Base-by-base conservation (phyloP, 202 grass and related monocot genomes). In the Zoysia matrella region DNA sequence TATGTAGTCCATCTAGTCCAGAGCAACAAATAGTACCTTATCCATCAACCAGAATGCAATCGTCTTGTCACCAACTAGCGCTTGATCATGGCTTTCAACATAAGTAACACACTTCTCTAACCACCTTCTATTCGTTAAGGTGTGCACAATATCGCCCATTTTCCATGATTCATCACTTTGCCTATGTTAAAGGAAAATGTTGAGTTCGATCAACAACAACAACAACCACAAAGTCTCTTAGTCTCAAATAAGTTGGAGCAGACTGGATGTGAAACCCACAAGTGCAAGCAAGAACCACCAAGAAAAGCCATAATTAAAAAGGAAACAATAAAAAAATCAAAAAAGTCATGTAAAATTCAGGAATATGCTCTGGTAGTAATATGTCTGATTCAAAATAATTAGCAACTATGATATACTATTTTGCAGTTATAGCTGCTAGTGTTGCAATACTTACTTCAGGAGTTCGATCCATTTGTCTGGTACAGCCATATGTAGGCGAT, bases 11-110 rank as follows among this genome's bases (percentile, higher is more conserved):
- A 36, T 36, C 68, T 84, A 68, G 43, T 52, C 51, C 50, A 47
- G 75, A 71, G 66, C 61, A 72, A 61, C 18, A 81, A 14, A 4
- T 53, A 76, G 41, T 83, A 93, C 92, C 95, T 98, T 98, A 78
- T 98, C 95, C 95, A 98, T 98, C 75, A 98, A 86, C 95, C 95
- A 98, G 72, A 98, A 98, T 72, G 95, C 95, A 71, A 94, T 92
- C 18, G 95, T 98, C 87, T 98, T 98, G 84, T 98, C 95, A 77
- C 95, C 95, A 72, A 98, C 95, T 72, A 98, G 77, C 45, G 95
- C 95, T 92, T 98, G 95, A 76, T 98, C 95, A 74, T 98, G 95
- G 57, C 95, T 98, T 85, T 98, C 95, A 86, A 90, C 92, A 74
- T 98, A 98, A 82, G 88, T 75, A 60, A 98, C 88, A 67, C 95